phyloP scores from a whole-genome alignment of 2,329 filamentous ascomycete species.

The Neophaeococcomyces mojaviensis region DNA sequence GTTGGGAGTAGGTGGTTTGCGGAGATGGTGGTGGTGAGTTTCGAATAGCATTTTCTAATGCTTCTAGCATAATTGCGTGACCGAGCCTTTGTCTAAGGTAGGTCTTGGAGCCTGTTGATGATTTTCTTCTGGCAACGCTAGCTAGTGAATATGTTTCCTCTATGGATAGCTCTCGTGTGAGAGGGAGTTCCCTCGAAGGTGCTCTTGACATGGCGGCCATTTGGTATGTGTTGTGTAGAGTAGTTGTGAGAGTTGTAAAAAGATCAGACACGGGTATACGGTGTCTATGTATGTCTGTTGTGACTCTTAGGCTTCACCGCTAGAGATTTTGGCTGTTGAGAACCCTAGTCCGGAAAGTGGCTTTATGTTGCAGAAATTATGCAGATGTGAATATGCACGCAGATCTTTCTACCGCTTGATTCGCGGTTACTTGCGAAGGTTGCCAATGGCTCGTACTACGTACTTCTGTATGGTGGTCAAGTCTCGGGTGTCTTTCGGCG shows the following conservation, averaged over 20 bases:
- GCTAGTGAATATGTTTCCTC: conserved; percentile 22
- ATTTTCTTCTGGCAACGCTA: conserved; percentile 20
- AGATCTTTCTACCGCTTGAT: neutral
- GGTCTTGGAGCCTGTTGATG: conserved; percentile 15
- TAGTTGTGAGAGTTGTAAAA: neutral
- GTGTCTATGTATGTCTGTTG: neutral
- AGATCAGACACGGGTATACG: neutral
- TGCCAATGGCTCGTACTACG: conserved; percentile 1
- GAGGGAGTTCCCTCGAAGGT: conserved; percentile 2
- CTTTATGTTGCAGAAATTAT: conserved; percentile 1
- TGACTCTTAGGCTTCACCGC: conserved; percentile 8
- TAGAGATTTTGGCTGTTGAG: conserved; percentile 5
- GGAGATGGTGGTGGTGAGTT: conserved; percentile 21
- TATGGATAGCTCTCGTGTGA: conserved; percentile 15
- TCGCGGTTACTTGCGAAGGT: neutral
- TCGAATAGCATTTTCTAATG: conserved; percentile 19
- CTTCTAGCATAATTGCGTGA: conserved; percentile 20
- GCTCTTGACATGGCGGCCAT: neutral
- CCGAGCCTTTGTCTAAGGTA: conserved; percentile 21
- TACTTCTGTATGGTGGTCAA: neutral
- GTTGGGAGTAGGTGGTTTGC: conserved; percentile 15
- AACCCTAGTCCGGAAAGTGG: conserved; percentile 7
- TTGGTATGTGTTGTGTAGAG: neutral
- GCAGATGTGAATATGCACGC: conserved; percentile 3
- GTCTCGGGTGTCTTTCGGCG: neutral